phyloP scores from a whole-genome alignment of 1,139 yeast species.

The Arxiozyma heterogenica region DNA sequence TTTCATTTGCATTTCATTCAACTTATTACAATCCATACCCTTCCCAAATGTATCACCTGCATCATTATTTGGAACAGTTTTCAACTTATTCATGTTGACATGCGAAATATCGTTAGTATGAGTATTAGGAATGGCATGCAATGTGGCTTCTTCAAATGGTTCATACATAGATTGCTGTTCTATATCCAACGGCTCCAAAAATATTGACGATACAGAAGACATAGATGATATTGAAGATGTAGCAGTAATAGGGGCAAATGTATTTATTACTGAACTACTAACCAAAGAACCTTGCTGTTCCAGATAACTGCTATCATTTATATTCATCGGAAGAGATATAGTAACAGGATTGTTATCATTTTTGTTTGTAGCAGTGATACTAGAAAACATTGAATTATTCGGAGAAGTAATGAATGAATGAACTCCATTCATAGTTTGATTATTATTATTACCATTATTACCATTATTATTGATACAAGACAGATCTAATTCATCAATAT shows the following conservation, averaged over 20 bases:
- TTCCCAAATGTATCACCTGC: conserved; percentile 5
- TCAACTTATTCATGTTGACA: too few relatives aligned
- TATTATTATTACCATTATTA: neutral
- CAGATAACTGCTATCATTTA: neutral
- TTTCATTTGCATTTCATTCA: conserved; percentile 20
- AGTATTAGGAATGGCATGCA: neutral
- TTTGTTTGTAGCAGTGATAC: neutral
- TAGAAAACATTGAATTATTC: neutral
- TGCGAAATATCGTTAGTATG: neutral
- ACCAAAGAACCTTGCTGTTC: neutral
- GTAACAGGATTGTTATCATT: neutral
- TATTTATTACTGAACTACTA: neutral
- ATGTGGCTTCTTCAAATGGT: neutral
- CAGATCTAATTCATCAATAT: neutral
- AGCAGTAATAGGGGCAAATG: neutral
- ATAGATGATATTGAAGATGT: conserved; percentile 1
- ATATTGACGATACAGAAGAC: conserved; percentile 1
- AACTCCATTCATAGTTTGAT: neutral
- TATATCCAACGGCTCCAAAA: conserved; percentile 7
- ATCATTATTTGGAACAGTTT: neutral
- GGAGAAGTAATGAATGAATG: neutral
- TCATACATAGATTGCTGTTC: conserved; percentile 9
- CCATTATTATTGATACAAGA: neutral
- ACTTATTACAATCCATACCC: conserved; percentile 16
- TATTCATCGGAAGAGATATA: neutral